Percentiles rank a stretch among this genome's conserved stretches.
These are phyloP conservation scores for Exserohilum turcica DNA, from an alignment of 2,329 filamentous ascomycete genomes.

Conservation along the genomic window DNA sequence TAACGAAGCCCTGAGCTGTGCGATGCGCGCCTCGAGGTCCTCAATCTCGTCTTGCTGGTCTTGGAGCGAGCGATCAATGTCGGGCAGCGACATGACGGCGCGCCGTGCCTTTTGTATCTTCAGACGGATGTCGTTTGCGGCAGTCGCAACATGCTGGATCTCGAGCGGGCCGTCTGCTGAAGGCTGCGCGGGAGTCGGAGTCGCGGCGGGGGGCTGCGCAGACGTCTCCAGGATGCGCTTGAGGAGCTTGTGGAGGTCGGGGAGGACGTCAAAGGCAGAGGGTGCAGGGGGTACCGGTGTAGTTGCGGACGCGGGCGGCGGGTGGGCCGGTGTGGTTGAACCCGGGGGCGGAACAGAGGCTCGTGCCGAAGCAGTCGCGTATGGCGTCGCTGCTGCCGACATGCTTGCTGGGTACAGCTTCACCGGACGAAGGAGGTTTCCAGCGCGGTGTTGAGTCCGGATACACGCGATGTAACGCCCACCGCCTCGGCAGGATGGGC, in stretches of 20 bases:
- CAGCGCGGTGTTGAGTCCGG: conserved; percentile 29
- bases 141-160: conserved; percentile 77
- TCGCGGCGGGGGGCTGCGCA: conserved; percentile 39
- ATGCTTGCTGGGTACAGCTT: conserved; percentile 25
- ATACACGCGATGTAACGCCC: conserved; percentile 22
- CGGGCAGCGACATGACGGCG: conserved; percentile 68
- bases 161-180: conserved; percentile 54
- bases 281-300: conserved; percentile 71
- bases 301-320: conserved; percentile 35
- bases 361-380: conserved; percentile 37
- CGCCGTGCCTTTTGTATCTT: conserved; percentile 79
- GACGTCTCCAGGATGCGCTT: conserved; percentile 67
- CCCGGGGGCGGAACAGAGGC: conserved; percentile 42
- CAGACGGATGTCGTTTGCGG: conserved; percentile 78
- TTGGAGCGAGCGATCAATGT: conserved; percentile 68
- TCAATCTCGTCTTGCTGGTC: conserved; percentile 75
- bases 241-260: conserved; percentile 78
- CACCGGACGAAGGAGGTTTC: conserved; percentile 10
- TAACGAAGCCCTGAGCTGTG: conserved; percentile 59
- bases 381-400: conserved; percentile 43
- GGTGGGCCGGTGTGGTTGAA: conserved; percentile 34
- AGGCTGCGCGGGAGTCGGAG: conserved; percentile 32
- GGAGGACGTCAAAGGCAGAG: conserved; percentile 83
- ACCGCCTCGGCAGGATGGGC: conserved; percentile 22
- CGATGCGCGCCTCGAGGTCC: conserved; percentile 68